Conservation (phyloP, 441 rosid species). For the Manihot esculenta region DNA sequence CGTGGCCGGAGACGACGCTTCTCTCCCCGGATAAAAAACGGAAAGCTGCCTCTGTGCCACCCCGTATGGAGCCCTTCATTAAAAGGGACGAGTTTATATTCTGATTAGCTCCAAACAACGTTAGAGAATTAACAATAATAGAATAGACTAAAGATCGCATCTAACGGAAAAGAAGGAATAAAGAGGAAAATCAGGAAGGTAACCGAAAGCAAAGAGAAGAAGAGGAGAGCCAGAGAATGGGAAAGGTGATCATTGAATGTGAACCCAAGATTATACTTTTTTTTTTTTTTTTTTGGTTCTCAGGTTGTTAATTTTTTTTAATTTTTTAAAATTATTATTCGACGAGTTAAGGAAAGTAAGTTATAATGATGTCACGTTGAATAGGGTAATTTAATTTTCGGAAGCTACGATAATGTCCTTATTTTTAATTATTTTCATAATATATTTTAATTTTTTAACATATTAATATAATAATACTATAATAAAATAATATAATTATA, state of each 20-base stretch:
- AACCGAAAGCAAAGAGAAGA: constrained; percentile 7
- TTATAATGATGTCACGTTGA: too few relatives aligned
- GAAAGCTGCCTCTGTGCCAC: constrained; percentile 9
- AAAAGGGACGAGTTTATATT: background rate
- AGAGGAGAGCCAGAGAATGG: background rate
- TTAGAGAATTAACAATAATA: background rate
- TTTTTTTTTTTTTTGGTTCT: too few relatives aligned
- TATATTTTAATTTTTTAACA: too few relatives aligned
- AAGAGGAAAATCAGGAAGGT: constrained; percentile 18
- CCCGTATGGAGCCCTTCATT: constrained; percentile 4
- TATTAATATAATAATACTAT: too few relatives aligned
- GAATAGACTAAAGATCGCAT: background rate
- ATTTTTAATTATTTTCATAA: too few relatives aligned
- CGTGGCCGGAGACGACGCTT: constrained; percentile 4
- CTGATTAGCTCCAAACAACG: background rate
- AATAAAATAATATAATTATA: too few relatives aligned
- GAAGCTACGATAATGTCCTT: too few relatives aligned
- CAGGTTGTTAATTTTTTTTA: too few relatives aligned
- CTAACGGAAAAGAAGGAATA: background rate
- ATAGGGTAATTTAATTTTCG: too few relatives aligned
- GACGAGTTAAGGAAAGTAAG: too few relatives aligned
- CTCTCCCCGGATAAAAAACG: constrained; percentile 28
- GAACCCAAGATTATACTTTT: background rate
- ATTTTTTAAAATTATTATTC: too few relatives aligned
- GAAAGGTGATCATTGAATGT: background rate